These are phyloP conservation scores for Vigna reflexopilosa DNA, from an alignment of 306 rosid genomes.

Conservation along the genomic window DNA sequence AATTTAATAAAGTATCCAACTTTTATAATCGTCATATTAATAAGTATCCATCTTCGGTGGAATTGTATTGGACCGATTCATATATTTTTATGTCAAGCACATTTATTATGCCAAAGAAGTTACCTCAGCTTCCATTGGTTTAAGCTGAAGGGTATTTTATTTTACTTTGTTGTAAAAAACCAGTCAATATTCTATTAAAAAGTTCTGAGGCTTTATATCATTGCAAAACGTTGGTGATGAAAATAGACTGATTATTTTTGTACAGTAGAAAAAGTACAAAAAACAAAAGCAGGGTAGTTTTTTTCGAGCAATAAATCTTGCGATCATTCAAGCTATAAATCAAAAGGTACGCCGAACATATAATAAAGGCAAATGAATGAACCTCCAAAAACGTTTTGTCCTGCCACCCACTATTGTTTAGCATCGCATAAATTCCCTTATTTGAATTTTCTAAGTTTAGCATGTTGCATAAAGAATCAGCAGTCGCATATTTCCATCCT, in stretches of 20 bases:
- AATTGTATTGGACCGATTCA: neutral
- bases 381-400: conserved; percentile 30
- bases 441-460: conserved; percentile 6
- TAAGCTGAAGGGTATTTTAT: neutral
- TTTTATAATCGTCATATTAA: neutral
- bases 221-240: neutral
- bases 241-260: neutral
- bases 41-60: neutral
- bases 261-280: neutral
- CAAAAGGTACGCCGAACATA: neutral
- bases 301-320: conserved; percentile 8
- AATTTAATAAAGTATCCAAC: neutral
- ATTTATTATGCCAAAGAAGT: neutral
- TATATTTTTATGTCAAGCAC: neutral
- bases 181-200: neutral
- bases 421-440: conserved; percentile 12
- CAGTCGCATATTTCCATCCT: conserved; percentile 10
- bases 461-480: conserved; percentile 29
- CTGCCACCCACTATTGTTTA: neutral
- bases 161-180: neutral
- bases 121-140: neutral
- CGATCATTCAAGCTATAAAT: conserved; percentile 10
- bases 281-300: neutral
- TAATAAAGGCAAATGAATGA: conserved; percentile 7
- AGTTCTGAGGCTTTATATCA: neutral